A percentile compares a stretch with the other conserved stretches of the same genome.
These are phyloP conservation scores for Clitopilus hobsonii DNA, from an alignment of 768 basidiomycete species.

Conservation along the genomic window DNA sequence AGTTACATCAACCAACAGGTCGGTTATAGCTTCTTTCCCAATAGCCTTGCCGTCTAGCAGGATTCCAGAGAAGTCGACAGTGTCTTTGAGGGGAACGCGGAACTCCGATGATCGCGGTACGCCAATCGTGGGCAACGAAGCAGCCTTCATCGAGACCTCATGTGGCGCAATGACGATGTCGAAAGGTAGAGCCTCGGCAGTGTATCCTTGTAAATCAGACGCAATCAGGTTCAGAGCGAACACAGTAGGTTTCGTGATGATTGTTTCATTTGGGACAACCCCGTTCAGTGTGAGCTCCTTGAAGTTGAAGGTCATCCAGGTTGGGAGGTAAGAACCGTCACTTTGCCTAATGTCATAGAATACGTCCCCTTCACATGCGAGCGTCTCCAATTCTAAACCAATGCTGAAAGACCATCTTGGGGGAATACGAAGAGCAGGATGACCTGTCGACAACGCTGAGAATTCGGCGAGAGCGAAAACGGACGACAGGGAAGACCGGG, in stretches of 20 bases:
- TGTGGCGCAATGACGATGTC: conserved; percentile 63
- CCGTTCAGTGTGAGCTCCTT: conserved; percentile 73
- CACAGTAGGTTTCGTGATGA: conserved; percentile 30
- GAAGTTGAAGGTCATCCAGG: conserved; percentile 72
- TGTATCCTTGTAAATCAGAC: conserved; percentile 72
- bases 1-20: conserved; percentile 56
- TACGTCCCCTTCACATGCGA: conserved; percentile 39
- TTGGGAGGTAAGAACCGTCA: conserved; percentile 68
- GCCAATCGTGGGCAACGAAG: conserved; percentile 62
- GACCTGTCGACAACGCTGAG: conserved; percentile 48
- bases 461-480: conserved; percentile 61
- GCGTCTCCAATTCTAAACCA: conserved; percentile 70
- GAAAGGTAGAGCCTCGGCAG: conserved; percentile 56
- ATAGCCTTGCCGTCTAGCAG: conserved; percentile 57
- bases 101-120: conserved; percentile 55
- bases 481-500: conserved; percentile 68
- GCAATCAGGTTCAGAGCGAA: conserved; percentile 58
- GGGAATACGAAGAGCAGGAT: conserved; percentile 68
- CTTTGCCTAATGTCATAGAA: conserved; percentile 61
- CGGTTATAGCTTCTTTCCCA: conserved; percentile 52
- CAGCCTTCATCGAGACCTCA: conserved; percentile 49
- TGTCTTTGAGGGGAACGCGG: conserved; percentile 45
- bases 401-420: conserved; percentile 87
- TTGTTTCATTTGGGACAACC: conserved; percentile 51
- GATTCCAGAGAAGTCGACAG: conserved; percentile 59